Percentiles rank a stretch among this genome's conserved stretches.
These are phyloP conservation scores for Tinospora cordifolia DNA, from an alignment of 164 flowering plant species.

Conservation along the genomic window DNA sequence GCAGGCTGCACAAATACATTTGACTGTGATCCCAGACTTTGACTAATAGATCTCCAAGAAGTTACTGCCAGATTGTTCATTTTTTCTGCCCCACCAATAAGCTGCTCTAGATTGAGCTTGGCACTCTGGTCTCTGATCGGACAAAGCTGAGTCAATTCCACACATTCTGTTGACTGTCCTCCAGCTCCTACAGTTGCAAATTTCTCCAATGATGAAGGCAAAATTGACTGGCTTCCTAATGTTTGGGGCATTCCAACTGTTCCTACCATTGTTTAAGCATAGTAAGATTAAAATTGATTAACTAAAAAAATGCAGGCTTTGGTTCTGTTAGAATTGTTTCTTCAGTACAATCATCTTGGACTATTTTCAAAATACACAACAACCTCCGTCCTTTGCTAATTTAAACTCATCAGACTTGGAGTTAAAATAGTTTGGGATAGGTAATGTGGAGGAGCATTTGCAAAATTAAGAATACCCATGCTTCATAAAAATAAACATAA, in stretches of 20 bases:
- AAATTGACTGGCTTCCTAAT: slow-evolving; percentile 26
- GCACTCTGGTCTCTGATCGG: slow-evolving; percentile 25
- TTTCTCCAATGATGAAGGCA: slow-evolving; percentile 42
- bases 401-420: too few species aligned
- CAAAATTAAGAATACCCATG: too few species aligned
- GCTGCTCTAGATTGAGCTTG: slow-evolving; percentile 17
- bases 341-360: too few species aligned
- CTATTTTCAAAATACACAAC: too few species aligned
- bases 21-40: slow-evolving; percentile 26
- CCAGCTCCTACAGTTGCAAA: slow-evolving; percentile 24
- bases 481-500: too few species aligned
- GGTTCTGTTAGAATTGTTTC: too few species aligned
- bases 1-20: slow-evolving; percentile 24
- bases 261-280: slow-evolving; percentile 12
- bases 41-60: slow-evolving; percentile 33
- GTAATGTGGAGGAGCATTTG: too few species aligned
- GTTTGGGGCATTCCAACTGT: slow-evolving; percentile 16
- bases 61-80: slow-evolving; percentile 27
- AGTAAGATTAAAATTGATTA: too few species aligned
- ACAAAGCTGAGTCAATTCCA: slow-evolving; percentile 11
- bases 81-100: slow-evolving; percentile 31
- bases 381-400: too few species aligned
- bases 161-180: slow-evolving; percentile 9
- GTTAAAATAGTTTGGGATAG: too few species aligned
- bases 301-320: too few species aligned